These are phyloP conservation scores for Vaccinium corymbosum DNA, from an alignment of 148 eudicot genomes.

Conservation along the genomic window DNA sequence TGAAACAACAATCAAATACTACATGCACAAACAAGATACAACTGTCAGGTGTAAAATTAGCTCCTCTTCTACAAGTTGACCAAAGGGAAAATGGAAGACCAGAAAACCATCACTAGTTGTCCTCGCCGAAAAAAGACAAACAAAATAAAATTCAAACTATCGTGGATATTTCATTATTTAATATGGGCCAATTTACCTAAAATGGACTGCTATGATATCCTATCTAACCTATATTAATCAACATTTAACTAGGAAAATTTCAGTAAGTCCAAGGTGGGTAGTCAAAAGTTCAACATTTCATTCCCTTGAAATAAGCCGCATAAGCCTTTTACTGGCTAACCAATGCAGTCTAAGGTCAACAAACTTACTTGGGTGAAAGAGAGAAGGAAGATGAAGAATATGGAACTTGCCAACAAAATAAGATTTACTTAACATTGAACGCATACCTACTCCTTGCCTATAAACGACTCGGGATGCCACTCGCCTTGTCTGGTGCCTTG, in stretches of 20 bases:
- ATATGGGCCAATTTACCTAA: background rate
- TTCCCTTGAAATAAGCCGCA: background rate
- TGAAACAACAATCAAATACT: conserved; percentile 91
- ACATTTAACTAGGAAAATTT: background rate
- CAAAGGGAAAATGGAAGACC: conserved; percentile 6
- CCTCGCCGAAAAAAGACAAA: background rate
- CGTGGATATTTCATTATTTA: background rate
- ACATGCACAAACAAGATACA: conserved; percentile 10
- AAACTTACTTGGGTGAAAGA: background rate
- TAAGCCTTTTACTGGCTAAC: background rate
- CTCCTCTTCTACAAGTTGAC: background rate
- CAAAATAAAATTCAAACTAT: background rate
- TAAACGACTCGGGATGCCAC: background rate
- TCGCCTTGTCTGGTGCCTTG: background rate
- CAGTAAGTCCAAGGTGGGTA: background rate
- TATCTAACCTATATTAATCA: background rate
- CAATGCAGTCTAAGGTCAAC: background rate
- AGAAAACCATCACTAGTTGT: background rate
- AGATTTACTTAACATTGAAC: background rate
- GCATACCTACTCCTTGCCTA: background rate
- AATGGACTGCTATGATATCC: background rate
- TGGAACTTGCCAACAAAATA: background rate
- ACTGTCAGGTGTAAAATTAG: background rate
- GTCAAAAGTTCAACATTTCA: background rate
- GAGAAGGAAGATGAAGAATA: background rate